Conservation (phyloP, 345 rosid species). For the Salix dunnii region DNA sequence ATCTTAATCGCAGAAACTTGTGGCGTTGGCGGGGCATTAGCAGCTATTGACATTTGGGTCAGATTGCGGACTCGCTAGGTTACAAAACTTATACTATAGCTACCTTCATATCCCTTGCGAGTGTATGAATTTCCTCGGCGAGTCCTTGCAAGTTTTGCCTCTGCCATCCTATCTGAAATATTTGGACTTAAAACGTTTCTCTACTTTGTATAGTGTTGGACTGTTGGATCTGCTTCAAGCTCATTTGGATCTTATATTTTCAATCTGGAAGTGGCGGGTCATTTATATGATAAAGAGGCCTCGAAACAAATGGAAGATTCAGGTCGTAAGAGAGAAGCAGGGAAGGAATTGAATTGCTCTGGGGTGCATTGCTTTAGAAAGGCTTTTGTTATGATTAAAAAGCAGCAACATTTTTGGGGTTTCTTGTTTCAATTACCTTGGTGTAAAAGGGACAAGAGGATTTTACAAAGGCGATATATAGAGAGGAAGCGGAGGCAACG, state of each 20-base stretch:
- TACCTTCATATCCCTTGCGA: slow-evolving; percentile 5
- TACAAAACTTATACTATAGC: not conserved
- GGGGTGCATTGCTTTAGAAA: not conserved
- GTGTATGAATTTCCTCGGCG: slow-evolving; percentile 7
- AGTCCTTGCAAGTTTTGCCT: not conserved
- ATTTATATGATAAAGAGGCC: not conserved
- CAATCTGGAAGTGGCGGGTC: not conserved
- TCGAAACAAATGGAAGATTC: not conserved
- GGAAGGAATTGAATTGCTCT: not conserved
- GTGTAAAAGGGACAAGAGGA: not conserved
- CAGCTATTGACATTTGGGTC: slow-evolving; percentile 6
- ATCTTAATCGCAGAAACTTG: not conserved
- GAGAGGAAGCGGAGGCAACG: not conserved
- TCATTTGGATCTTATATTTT: slow-evolving; percentile 3
- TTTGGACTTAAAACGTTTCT: slow-evolving; percentile 9
- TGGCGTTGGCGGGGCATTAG: not conserved
- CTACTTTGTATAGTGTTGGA: slow-evolving; percentile 1
- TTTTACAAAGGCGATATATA: slow-evolving; percentile 4
- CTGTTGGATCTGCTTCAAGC: not conserved
- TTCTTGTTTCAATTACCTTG: not conserved
- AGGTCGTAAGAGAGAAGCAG: not conserved
- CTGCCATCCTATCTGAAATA: slow-evolving; percentile 8
- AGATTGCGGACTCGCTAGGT: slow-evolving; percentile 5
- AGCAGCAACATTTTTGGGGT: slow-evolving; percentile 1
- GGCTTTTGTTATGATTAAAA: not conserved